Percentiles rank a stretch among this genome's conserved stretches.
Conservation (phyloP, 768 basidiomycete genomes). For the Omphalotus guepiniiformis region DNA sequence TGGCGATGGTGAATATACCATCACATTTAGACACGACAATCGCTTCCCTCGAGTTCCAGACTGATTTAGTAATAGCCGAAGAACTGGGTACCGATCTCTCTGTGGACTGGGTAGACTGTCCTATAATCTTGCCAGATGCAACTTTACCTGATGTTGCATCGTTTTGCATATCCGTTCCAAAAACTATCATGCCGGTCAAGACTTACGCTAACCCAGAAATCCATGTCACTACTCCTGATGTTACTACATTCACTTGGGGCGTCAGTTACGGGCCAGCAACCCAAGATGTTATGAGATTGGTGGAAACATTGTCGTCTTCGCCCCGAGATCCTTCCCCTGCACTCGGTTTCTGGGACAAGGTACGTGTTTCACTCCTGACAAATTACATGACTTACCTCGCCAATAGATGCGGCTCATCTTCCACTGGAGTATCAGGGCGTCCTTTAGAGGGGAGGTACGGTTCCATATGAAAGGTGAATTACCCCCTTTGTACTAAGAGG, state of each 20-base stretch:
- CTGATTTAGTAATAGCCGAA: slow-evolving; percentile 82
- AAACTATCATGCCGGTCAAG: slow-evolving; percentile 95
- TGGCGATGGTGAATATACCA: slow-evolving; percentile 79
- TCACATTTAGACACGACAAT: slow-evolving; percentile 31
- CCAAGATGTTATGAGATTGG: slow-evolving; percentile 78
- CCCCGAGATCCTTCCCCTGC: slow-evolving; percentile 78
- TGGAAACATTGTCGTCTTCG: slow-evolving; percentile 77
- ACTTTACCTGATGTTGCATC: slow-evolving; percentile 47
- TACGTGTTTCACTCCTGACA: slow-evolving; percentile 23
- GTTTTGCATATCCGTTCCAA: slow-evolving; percentile 66
- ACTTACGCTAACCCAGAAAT: slow-evolving; percentile 79
- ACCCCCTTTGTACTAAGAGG: not conserved
- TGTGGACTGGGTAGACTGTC: slow-evolving; percentile 68
- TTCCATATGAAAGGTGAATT: slow-evolving; percentile 79
- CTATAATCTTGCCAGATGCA: slow-evolving; percentile 53
- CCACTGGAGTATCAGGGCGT: slow-evolving; percentile 73
- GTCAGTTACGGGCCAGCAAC: slow-evolving; percentile 83
- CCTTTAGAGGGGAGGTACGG: slow-evolving; percentile 69
- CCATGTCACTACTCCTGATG: slow-evolving; percentile 54
- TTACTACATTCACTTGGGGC: slow-evolving; percentile 84
- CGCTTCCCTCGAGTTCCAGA: slow-evolving; percentile 59
- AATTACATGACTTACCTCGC: slow-evolving; percentile 1
- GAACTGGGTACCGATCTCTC: slow-evolving; percentile 71
- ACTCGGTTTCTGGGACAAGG: slow-evolving; percentile 96
- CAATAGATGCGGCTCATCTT: slow-evolving; percentile 67